Evolutionary conservation across 345 rosid species (phyloP).

Genomic region (Erodium maritimum): DNA sequence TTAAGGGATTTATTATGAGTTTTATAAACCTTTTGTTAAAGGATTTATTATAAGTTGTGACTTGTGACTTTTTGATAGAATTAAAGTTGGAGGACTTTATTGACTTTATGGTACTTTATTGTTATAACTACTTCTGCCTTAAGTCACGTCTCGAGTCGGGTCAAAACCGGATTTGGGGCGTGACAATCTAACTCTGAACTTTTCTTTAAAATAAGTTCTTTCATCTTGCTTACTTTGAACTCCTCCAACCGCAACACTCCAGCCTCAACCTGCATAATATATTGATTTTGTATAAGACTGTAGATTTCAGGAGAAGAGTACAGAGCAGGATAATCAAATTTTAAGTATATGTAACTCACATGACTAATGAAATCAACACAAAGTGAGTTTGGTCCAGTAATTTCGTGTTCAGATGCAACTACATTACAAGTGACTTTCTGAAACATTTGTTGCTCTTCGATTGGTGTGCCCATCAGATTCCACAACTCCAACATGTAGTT

Average conservation of each 20-base stretch:
- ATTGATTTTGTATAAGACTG: not conserved
- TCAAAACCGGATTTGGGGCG: no score
- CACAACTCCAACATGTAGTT: constrained; percentile 82
- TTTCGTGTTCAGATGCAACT: constrained; percentile 92
- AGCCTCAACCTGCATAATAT: constrained; percentile 59
- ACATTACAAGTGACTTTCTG: constrained; percentile 82
- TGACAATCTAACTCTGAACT: constrained; percentile 73
- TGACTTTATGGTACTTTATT: no score
- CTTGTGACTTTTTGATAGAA: no score
- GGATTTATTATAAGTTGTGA: no score
- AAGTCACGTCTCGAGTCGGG: no score
- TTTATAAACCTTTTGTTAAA: no score
- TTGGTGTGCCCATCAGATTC: constrained; percentile 97
- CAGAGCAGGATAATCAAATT: not conserved
- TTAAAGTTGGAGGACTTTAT: no score
- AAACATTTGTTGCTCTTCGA: constrained; percentile 86
- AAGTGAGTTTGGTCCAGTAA: constrained; percentile 72
- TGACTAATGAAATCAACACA: constrained; percentile 63
- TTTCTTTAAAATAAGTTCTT: constrained; percentile 90
- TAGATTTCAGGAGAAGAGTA: no score
- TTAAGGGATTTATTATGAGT: no score
- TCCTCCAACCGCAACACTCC: constrained; percentile 83
- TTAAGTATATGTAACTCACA: constrained; percentile 34
- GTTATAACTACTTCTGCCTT: no score
- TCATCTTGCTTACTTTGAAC: constrained; percentile 91